Conservation (phyloP, 352 stramenopile genomes). For the Globisporangium lucens region DNA sequence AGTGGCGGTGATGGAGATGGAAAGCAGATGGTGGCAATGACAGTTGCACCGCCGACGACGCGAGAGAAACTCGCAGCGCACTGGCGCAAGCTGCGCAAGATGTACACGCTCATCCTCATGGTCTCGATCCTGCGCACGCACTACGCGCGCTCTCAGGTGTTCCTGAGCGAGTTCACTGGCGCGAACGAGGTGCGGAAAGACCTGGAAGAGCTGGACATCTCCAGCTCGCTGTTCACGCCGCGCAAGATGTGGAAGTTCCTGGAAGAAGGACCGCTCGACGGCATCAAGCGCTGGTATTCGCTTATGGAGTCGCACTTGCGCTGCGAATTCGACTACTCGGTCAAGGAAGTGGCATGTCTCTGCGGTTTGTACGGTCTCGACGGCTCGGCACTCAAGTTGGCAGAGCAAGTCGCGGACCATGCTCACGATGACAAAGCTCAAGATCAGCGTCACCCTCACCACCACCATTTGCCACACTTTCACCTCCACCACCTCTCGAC, state of each 20-base stretch:
- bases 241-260: slow-evolving; percentile 74
- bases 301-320: slow-evolving; percentile 79
- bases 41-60: not conserved
- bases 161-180: slow-evolving; percentile 39
- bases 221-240: slow-evolving; percentile 74
- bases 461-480: slow-evolving; percentile 5
- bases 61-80: slow-evolving; percentile 22
- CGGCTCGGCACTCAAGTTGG: slow-evolving; percentile 36
- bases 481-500: slow-evolving; percentile 5
- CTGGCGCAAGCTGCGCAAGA: slow-evolving; percentile 66
- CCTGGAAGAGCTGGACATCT: slow-evolving; percentile 50
- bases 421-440: slow-evolving; percentile 1
- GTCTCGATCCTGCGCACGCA: slow-evolving; percentile 75
- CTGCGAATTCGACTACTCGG: slow-evolving; percentile 78
- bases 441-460: not conserved
- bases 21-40: not conserved
- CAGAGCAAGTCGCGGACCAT: slow-evolving; percentile 20
- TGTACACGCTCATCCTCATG: slow-evolving; percentile 84
- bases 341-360: slow-evolving; percentile 63
- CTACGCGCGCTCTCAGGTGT: slow-evolving; percentile 59
- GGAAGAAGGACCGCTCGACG: slow-evolving; percentile 60
- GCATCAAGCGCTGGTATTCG: slow-evolving; percentile 73
- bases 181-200: slow-evolving; percentile 21
- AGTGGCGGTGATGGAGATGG: not conserved
- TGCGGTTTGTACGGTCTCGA: slow-evolving; percentile 76